Conservation (phyloP, 805 yeast species). For the Tetrapisispora fleetii region DNA sequence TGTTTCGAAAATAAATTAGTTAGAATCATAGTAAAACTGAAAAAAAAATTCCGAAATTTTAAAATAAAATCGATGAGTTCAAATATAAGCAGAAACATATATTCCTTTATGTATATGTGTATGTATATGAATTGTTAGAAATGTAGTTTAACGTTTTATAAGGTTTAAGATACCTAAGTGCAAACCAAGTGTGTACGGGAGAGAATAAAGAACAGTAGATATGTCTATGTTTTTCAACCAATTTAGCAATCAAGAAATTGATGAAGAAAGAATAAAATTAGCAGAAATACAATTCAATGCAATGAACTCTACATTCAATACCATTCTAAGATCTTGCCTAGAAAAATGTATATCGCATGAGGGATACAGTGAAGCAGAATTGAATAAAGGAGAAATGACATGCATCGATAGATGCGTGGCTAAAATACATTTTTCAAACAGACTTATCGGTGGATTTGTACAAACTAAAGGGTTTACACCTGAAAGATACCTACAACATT, state of each 20-base stretch:
- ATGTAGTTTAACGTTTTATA: no score
- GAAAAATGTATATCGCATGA: constrained; percentile 66
- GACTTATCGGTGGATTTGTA: constrained; percentile 46
- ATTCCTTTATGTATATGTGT: no score
- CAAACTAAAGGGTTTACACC: constrained; percentile 38
- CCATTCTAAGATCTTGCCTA: constrained; percentile 51
- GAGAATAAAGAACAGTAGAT: not conserved
- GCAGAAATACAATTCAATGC: constrained; percentile 66
- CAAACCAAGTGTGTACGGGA: not conserved
- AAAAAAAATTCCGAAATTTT: no score
- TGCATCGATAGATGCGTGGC: constrained; percentile 83
- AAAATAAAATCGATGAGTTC: no score
- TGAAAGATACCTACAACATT: constrained; percentile 34
- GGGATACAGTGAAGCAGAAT: constrained; percentile 77
- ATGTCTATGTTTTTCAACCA: constrained; percentile 58
- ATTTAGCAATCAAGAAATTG: constrained; percentile 38
- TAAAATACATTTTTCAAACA: constrained; percentile 69
- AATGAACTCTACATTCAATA: constrained; percentile 44
- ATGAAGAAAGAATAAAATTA: constrained; percentile 48
- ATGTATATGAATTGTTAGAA: no score
- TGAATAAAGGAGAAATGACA: constrained; percentile 71
- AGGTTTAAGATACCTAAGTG: not conserved
- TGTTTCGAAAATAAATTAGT: no score
- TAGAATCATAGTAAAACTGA: no score
- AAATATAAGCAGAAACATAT: no score